Conservation (phyloP, 2,329 filamentous ascomycete species). For the Microdochium paspali region DNA sequence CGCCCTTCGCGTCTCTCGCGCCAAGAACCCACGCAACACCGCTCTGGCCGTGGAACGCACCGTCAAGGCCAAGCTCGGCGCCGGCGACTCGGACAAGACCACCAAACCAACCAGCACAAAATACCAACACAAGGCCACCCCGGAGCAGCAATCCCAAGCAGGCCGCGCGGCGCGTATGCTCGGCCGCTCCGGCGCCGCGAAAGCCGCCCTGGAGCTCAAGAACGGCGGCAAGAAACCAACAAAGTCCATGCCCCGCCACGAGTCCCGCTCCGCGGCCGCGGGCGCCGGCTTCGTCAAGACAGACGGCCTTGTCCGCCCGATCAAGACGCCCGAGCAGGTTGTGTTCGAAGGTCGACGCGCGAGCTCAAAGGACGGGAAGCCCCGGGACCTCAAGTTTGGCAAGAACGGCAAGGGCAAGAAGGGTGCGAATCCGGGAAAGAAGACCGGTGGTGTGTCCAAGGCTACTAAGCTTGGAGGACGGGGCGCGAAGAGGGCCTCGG, state of each 20-base stretch:
- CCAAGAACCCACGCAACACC: slow-evolving; percentile 63
- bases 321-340: slow-evolving; percentile 57
- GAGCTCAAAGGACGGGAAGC: slow-evolving; percentile 54
- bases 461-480: slow-evolving; percentile 15
- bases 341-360: slow-evolving; percentile 79
- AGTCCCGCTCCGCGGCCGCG: neutral
- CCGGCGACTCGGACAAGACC: slow-evolving; percentile 12
- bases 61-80: slow-evolving; percentile 27
- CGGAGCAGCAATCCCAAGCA: slow-evolving; percentile 59
- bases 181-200: slow-evolving; percentile 54
- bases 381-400: slow-evolving; percentile 49
- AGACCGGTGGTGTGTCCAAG: slow-evolving; percentile 5
- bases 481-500: slow-evolving; percentile 20
- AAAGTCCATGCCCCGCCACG: slow-evolving; percentile 7
- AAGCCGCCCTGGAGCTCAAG: slow-evolving; percentile 19
- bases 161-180: slow-evolving; percentile 69
- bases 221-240: slow-evolving; percentile 12
- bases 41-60: slow-evolving; percentile 39
- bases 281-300: slow-evolving; percentile 3
- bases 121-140: slow-evolving; percentile 62
- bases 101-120: slow-evolving; percentile 30
- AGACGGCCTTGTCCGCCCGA: slow-evolving; percentile 7
- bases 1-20: slow-evolving; percentile 74
- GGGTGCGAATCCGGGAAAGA: slow-evolving; percentile 32
- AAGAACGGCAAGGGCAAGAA: slow-evolving; percentile 43